phyloP scores from a whole-genome alignment of 805 yeast species.

The Starmera dryadoides region DNA sequence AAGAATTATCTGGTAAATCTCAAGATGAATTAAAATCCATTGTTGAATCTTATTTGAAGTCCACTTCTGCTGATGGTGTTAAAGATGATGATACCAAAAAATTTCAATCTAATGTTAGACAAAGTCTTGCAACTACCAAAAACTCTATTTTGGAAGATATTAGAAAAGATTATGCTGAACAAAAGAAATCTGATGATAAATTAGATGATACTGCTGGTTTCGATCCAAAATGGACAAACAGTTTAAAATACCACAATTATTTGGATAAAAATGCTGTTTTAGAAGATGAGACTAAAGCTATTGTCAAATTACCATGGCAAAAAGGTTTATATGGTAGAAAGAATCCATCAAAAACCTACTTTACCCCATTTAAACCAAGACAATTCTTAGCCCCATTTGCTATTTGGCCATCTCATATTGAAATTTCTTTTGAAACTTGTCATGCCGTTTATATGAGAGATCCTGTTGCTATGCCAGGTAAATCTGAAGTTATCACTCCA shows the following conservation, averaged over 20 bases:
- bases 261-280: conserved; percentile 37
- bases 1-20: conserved; percentile 8
- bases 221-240: conserved; percentile 44
- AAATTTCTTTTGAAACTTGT: conserved; percentile 83
- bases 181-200: conserved; percentile 17
- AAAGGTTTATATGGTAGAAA: conserved; percentile 70
- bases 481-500: conserved; percentile 92
- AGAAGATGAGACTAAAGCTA: conserved; percentile 42
- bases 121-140: conserved; percentile 15
- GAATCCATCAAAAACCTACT: conserved; percentile 72
- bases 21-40: conserved; percentile 2
- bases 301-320: conserved; percentile 78
- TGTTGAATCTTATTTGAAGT: conserved; percentile 6
- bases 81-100: conserved; percentile 22
- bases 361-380: conserved; percentile 96
- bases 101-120: conserved; percentile 21
- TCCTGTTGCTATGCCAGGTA: conserved; percentile 96
- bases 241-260: conserved; percentile 33
- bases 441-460: conserved; percentile 96
- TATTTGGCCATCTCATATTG: conserved; percentile 85
- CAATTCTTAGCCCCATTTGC: conserved; percentile 92
- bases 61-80: conserved; percentile 14
- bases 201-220: conserved; percentile 19
- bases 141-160: conserved; percentile 19
- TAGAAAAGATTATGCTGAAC: conserved; percentile 23